Conservation (phyloP, 108 stramenopile species). For the Skeletonema potamos region DNA sequence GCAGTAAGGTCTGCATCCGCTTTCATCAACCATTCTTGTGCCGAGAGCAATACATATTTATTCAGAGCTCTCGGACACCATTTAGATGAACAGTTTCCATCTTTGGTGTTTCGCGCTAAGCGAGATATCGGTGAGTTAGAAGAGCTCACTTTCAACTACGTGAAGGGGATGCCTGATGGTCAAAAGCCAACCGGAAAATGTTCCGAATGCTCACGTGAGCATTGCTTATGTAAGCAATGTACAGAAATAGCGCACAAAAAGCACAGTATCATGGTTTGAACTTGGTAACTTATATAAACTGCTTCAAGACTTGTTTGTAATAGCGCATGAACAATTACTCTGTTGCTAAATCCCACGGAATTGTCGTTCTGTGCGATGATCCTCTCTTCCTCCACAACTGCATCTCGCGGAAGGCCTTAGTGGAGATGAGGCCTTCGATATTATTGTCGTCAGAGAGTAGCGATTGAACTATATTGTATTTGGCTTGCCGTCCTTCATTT, state of each 20-base stretch:
- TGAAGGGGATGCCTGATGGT: constrained; percentile 1
- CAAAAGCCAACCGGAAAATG: neutral
- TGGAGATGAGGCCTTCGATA: constrained; percentile 22
- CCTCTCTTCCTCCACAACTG: constrained; percentile 27
- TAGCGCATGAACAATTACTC: constrained; percentile 9
- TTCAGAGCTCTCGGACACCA: neutral
- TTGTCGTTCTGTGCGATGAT: constrained; percentile 5
- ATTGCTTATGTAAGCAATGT: neutral
- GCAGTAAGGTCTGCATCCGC: neutral
- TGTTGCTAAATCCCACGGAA: constrained; percentile 33
- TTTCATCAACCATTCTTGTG: neutral
- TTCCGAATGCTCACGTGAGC: neutral
- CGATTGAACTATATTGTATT: constrained; percentile 32
- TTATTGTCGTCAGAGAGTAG: constrained; percentile 18
- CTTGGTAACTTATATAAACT: neutral
- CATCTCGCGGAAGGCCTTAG: constrained; percentile 21
- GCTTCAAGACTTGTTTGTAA: neutral
- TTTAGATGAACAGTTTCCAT: neutral
- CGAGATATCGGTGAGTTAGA: neutral
- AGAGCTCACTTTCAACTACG: constrained; percentile 1
- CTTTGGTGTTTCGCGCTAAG: neutral
- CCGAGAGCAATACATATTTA: neutral
- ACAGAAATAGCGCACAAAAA: neutral
- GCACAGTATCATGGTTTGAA: neutral
- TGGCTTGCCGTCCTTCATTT: constrained; percentile 33